Base-by-base conservation (phyloP, 2,329 filamentous ascomycete genomes). In the Microcera coccophila region DNA sequence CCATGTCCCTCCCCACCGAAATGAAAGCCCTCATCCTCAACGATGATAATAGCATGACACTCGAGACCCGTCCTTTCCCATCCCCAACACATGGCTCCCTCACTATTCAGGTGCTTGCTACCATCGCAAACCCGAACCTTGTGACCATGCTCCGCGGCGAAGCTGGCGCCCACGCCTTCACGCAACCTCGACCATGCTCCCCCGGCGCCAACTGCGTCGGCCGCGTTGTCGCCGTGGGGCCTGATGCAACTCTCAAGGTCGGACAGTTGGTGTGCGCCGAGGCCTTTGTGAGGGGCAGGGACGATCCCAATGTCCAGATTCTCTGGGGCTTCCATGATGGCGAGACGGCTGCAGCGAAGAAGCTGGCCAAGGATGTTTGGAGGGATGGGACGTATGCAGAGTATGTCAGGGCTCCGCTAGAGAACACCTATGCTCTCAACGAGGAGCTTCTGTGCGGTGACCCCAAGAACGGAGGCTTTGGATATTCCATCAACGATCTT, bases 401-500 rank as follows among this genome's bases (percentile, higher is more conserved):
- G 29, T 61, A 64, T 34, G 50, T 56, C 7, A 49, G 57, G 14
- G 51, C 62, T 1, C 63, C 64, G 2, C 47, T 67, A 4, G 64
- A 68, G 53, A 68, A 68, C 33, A 50, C 52, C 16, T 53, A 55
- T 14, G 43, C 53, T 0, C 50, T 69, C 1, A 51, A 68, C 17
- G 63, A 69, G 45, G 46, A 57, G 22, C 34, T 42, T 2, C 54
- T 68, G 2, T 52, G 49, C 15, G 41, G 44, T 2, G 40, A 42
- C 1, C 40, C 38, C 37, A 48, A 36, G 5, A n/a, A 59, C 3
- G 47, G 55, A 2, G 48, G 54, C 4, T 45, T 64, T 11, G 70
- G 69, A 1, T 75, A 76, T 50, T 52, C 44, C 1, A 21, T 65
- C 9, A 49, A 58, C 1, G 67, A 75, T 3, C 56, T 78, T 21